A percentile compares a stretch with the other conserved stretches of the same genome.
These are phyloP conservation scores for Cerioporus squamosus DNA, from an alignment of 1,284 basidiomycete genomes.

Conservation along the genomic window DNA sequence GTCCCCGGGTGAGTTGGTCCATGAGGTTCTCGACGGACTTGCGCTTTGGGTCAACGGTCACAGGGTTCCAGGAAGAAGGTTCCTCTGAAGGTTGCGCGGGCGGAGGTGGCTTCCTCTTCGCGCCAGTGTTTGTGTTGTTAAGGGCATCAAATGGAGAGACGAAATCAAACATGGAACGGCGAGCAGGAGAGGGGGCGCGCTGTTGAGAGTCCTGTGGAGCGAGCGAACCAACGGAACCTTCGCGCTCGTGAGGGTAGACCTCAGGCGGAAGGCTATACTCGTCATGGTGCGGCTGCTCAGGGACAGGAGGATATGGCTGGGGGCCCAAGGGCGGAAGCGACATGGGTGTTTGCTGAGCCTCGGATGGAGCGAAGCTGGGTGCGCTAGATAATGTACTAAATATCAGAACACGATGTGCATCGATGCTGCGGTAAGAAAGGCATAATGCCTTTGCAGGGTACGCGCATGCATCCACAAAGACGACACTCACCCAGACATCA, in stretches of 20 bases:
- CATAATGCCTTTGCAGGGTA: background rate
- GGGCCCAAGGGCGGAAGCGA: constrained; percentile 43
- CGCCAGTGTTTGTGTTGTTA: constrained; percentile 41
- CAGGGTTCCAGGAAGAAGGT: constrained; percentile 47
- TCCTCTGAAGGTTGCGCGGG: constrained; percentile 54
- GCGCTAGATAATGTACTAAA: constrained; percentile 38
- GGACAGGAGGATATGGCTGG: constrained; percentile 47
- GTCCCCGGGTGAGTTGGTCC: constrained; percentile 67
- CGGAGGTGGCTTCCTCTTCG: constrained; percentile 66
- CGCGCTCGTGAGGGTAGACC: constrained; percentile 46
- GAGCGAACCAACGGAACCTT: constrained; percentile 21
- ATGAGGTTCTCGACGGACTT: constrained; percentile 80
- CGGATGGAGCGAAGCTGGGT: constrained; percentile 58
- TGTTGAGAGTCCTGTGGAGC: constrained; percentile 37
- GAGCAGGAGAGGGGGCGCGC: constrained; percentile 65
- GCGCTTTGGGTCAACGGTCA: constrained; percentile 66
- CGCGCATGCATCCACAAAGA: background rate
- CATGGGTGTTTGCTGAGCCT: constrained; percentile 47
- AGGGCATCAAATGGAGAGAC: constrained; percentile 83
- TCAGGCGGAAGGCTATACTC: constrained; percentile 44
- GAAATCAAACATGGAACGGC: constrained; percentile 82
- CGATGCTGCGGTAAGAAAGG: background rate
- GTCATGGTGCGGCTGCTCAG: constrained; percentile 33
- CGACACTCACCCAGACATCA: constrained; percentile 74
- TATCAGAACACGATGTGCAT: background rate